These are phyloP conservation scores for Silene latifolia DNA, from an alignment of 148 eudicot genomes.

Conservation along the genomic window DNA sequence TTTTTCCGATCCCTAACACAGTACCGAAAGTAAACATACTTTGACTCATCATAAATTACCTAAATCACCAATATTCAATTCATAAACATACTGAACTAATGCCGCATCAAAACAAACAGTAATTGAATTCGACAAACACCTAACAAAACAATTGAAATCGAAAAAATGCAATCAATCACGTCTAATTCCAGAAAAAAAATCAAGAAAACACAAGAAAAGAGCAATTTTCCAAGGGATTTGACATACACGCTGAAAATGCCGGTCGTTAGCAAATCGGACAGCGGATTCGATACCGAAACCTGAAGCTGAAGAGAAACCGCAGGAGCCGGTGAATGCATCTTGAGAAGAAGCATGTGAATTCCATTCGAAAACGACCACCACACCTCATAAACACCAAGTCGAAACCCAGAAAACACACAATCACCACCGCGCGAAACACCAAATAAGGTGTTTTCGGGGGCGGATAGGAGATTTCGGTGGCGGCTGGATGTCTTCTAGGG, in stretches of 20 bases:
- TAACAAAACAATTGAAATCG: neutral
- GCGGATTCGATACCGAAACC: slow-evolving; percentile 93
- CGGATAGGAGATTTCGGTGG: no score
- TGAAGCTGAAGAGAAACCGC: slow-evolving; percentile 28
- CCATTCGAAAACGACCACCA: no score
- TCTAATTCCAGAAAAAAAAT: neutral
- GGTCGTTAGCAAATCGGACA: slow-evolving; percentile 87
- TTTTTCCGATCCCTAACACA: neutral
- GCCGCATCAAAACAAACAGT: neutral
- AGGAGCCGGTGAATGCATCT: no score
- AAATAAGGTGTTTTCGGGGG: no score
- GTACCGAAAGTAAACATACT: no score
- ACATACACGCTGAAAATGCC: slow-evolving; percentile 85
- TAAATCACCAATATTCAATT: no score
- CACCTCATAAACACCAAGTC: no score
- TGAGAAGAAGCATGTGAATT: no score
- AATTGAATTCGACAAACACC: neutral
- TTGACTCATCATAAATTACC: no score
- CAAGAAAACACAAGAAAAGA: neutral
- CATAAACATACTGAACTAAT: neutral
- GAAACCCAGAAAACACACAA: no score
- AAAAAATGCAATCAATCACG: neutral
- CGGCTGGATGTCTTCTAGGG: no score
- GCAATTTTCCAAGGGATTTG: neutral
- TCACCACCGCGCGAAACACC: no score